Conservation (phyloP, 176 grass and related monocot species). For the Hordeum vulgare region MorexV3_pseudomolecules_assembly NC_058518.1:485703653-485704152, state of each 20-base stretch:
- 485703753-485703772: background rate
- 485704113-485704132: constrained; percentile 52
- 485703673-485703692: constrained; percentile 49
- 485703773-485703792: constrained; percentile 61
- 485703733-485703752: background rate
- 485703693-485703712: too few species aligned
- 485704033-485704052: constrained; percentile 74
- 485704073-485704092: constrained; percentile 93
- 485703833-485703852: constrained; percentile 42
- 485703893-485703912: too few species aligned
- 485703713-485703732: background rate
- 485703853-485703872: too few species aligned
- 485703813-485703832: constrained; percentile 68
- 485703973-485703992: background rate
- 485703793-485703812: constrained; percentile 77
- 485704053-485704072: constrained; percentile 62
- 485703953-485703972: background rate
- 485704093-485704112: constrained; percentile 56
- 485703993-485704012: constrained; percentile 48
- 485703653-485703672: constrained; percentile 42
- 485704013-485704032: constrained; percentile 92
- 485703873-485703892: too few species aligned
- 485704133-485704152: constrained; percentile 58
- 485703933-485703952: background rate
- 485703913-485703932: too few species aligned